phyloP scores from a whole-genome alignment of 2,329 filamentous ascomycete species.

The Aspergillus persii region DNA sequence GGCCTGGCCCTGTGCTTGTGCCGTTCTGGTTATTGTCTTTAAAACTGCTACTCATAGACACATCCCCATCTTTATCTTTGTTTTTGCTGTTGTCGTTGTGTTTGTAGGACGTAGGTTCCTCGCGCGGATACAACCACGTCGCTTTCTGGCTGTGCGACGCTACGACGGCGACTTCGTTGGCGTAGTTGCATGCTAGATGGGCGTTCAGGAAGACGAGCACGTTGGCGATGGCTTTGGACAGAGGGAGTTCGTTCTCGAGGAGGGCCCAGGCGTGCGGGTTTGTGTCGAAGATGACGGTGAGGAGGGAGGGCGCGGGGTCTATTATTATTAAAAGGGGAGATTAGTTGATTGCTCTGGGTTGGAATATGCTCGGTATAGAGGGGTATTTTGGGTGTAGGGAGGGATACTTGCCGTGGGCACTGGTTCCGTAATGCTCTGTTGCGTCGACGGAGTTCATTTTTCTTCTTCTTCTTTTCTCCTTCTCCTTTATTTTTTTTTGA shows the following conservation, averaged over 20 bases:
- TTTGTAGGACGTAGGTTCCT: slow-evolving; percentile 7
- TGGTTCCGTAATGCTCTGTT: slow-evolving; percentile 53
- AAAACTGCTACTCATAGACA: slow-evolving; percentile 51
- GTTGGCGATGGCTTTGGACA: slow-evolving; percentile 81
- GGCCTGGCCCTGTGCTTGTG: slow-evolving; percentile 13
- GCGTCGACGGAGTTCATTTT: slow-evolving; percentile 66
- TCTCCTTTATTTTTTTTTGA: not conserved
- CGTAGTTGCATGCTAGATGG: slow-evolving; percentile 88
- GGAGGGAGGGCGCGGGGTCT: slow-evolving; percentile 71
- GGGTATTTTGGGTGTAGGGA: not conserved
- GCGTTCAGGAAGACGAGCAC: slow-evolving; percentile 96
- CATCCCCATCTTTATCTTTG: slow-evolving; percentile 47
- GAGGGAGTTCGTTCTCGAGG: slow-evolving; percentile 69
- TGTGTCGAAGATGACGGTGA: slow-evolving; percentile 90
- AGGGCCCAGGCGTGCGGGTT: slow-evolving; percentile 93
- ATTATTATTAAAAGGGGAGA: not conserved
- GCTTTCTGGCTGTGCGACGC: slow-evolving; percentile 85
- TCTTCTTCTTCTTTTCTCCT: slow-evolving; percentile 10
- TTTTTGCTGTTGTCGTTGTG: slow-evolving; percentile 9
- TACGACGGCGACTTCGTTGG: slow-evolving; percentile 88
- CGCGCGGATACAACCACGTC: slow-evolving; percentile 78
- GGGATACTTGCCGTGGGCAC: slow-evolving; percentile 40
- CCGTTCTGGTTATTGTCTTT: slow-evolving; percentile 35
- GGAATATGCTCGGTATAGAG: not conserved
- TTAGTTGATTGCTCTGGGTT: not conserved